These are phyloP conservation scores for Leccinum arenicola DNA, from an alignment of 768 basidiomycete genomes.

Conservation along the genomic window DNA sequence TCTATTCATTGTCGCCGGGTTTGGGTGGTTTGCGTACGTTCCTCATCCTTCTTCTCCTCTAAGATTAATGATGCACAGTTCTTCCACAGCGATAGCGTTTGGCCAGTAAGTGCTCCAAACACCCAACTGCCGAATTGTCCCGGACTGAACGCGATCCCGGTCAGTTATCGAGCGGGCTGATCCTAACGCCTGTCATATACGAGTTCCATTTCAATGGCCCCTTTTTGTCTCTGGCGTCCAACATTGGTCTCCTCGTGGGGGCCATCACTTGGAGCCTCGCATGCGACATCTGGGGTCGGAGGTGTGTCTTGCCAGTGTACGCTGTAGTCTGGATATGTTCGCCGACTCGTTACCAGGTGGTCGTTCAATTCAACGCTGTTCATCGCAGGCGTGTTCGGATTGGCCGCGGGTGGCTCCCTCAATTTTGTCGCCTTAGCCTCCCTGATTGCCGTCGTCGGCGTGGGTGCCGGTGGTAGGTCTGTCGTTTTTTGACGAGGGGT, in stretches of 20 bases:
- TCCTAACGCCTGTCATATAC: slow-evolving; percentile 3
- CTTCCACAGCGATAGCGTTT: slow-evolving; percentile 32
- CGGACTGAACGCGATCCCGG: background rate
- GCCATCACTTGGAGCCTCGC: slow-evolving; percentile 48
- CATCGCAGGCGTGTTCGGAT: slow-evolving; percentile 51
- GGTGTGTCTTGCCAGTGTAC: slow-evolving; percentile 32
- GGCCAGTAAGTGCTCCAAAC: slow-evolving; percentile 35
- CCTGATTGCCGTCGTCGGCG: slow-evolving; percentile 42
- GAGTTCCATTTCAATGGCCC: slow-evolving; percentile 50
- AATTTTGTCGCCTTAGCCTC: slow-evolving; percentile 49
- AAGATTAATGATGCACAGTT: no score
- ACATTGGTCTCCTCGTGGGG: slow-evolving; percentile 52
- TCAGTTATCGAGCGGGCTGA: slow-evolving; percentile 33
- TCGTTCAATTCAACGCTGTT: slow-evolving; percentile 56
- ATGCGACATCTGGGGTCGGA: slow-evolving; percentile 52
- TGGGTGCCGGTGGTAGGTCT: slow-evolving; percentile 46
- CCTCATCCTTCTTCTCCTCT: background rate
- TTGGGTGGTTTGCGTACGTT: slow-evolving; percentile 42
- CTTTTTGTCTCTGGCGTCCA: slow-evolving; percentile 48
- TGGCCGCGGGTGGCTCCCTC: slow-evolving; percentile 45
- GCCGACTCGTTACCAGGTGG: slow-evolving; percentile 31
- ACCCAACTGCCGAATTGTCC: background rate
- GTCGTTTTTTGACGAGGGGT: background rate
- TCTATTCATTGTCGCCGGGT: slow-evolving; percentile 38
- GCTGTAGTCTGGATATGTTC: background rate